Conservation (phyloP, 192 early-diverging fungal genomes). For the Backusella macrospora region DNA sequence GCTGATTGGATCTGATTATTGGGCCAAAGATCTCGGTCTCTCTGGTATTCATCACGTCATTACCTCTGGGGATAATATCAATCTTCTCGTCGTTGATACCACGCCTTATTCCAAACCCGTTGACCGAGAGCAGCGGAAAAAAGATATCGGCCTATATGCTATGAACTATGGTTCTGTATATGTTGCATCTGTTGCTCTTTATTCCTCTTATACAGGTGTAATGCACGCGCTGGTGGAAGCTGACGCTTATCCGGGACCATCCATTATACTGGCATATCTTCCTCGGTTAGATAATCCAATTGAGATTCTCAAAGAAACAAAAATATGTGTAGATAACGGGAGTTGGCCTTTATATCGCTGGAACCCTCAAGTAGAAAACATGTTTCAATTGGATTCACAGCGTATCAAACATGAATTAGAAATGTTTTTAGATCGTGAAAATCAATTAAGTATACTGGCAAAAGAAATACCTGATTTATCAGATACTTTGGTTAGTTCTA, state of each 20-base stretch:
- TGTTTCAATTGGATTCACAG: constrained; percentile 71
- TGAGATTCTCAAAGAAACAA: constrained; percentile 81
- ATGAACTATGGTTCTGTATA: constrained; percentile 92
- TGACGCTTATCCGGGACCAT: constrained; percentile 84
- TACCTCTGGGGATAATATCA: constrained; percentile 80
- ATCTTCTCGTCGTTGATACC: constrained; percentile 89
- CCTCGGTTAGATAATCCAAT: constrained; percentile 71
- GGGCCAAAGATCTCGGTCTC: constrained; percentile 84
- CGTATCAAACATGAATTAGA: constrained; percentile 75
- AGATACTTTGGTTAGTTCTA: constrained; percentile 51
- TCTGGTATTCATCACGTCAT: constrained; percentile 92
- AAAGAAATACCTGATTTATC: constrained; percentile 59
- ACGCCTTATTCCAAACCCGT: constrained; percentile 68
- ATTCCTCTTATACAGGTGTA: constrained; percentile 85
- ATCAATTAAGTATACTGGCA: constrained; percentile 76
- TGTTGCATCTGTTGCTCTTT: constrained; percentile 89
- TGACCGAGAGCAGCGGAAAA: constrained; percentile 70
- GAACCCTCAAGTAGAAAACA: constrained; percentile 69
- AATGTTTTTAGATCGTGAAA: constrained; percentile 82
- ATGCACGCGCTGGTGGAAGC: constrained; percentile 87
- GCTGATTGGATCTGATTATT: constrained; percentile 85
- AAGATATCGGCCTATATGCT: constrained; percentile 93
- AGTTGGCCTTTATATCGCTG: constrained; percentile 95
- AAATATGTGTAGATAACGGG: constrained; percentile 85
- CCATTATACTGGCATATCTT: constrained; percentile 86